These are phyloP conservation scores for Neurospora sp. DNA, from an alignment of 495 filamentous ascomycete species.

Conservation along the genomic window DNA sequence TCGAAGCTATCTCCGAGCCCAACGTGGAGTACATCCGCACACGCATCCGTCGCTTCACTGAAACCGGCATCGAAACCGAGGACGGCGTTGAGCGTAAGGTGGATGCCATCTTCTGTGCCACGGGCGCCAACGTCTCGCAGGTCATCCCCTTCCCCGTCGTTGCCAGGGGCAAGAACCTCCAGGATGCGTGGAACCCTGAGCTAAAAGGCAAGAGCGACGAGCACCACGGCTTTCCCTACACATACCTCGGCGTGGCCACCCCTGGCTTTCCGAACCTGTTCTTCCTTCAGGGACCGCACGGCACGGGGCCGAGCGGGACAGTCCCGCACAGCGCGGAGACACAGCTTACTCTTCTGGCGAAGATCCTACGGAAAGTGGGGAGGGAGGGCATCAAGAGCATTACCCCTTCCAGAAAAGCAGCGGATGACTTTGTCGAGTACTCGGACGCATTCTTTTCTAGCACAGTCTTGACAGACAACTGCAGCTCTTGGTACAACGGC, in stretches of 20 bases:
- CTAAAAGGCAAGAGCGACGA: conserved; percentile 24
- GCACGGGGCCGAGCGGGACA: conserved; percentile 41
- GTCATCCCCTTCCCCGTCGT: conserved; percentile 50
- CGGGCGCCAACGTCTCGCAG: conserved; percentile 51
- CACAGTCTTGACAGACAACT: conserved; percentile 53
- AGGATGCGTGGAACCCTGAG: conserved; percentile 29
- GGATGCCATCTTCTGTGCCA: conserved; percentile 58
- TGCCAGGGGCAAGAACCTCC: conserved; percentile 39
- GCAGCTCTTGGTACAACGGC: conserved; percentile 62
- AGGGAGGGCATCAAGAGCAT: conserved; percentile 56
- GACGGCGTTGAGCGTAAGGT: conserved; percentile 42
- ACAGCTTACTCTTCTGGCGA: conserved; percentile 49
- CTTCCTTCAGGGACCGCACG: conserved; percentile 49
- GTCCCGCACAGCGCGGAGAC: conserved; percentile 45
- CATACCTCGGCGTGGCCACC: conserved; percentile 52
- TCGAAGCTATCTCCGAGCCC: conserved; percentile 54
- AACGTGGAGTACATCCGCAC: conserved; percentile 53
- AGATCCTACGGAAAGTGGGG: conserved; percentile 52
- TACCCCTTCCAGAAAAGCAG: conserved; percentile 38
- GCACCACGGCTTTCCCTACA: conserved; percentile 47
- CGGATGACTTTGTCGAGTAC: conserved; percentile 55
- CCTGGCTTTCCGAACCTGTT: conserved; percentile 59
- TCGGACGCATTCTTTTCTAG: conserved; percentile 51
- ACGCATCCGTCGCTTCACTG: conserved; percentile 47
- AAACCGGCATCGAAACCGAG: conserved; percentile 43